Percentiles rank a stretch among this genome's conserved stretches.
phyloP scores from a whole-genome alignment of 2,329 filamentous ascomycete species.

The Microcera coccophila region DNA sequence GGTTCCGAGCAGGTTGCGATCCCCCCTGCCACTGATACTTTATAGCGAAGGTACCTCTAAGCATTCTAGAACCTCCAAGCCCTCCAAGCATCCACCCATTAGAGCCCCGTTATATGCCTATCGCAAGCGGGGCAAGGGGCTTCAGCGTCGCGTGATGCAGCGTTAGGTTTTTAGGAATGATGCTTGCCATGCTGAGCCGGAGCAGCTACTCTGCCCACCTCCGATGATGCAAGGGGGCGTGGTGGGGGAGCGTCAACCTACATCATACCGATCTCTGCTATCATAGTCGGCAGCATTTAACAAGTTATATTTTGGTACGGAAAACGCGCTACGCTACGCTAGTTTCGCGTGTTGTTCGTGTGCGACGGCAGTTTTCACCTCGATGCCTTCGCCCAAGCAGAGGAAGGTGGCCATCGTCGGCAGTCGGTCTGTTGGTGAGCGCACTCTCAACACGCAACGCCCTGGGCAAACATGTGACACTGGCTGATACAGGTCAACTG shows the following conservation, averaged over 20 bases:
- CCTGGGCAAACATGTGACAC: conserved; percentile 4
- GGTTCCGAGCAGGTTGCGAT: too few species aligned
- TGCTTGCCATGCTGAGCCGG: too few species aligned
- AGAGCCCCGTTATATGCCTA: background rate
- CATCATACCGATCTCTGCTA: background rate
- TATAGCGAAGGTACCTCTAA: too few species aligned
- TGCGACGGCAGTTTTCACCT: conserved; percentile 1
- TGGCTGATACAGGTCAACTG: background rate
- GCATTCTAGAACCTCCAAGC: too few species aligned
- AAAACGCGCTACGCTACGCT: background rate
- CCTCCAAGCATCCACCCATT: too few species aligned
- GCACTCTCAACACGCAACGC: background rate
- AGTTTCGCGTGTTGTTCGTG: conserved; percentile 1
- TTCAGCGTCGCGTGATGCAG: background rate
- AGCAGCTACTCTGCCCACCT: background rate
- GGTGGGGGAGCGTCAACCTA: conserved; percentile 5
- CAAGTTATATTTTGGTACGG: too few species aligned
- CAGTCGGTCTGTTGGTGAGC: conserved; percentile 74
- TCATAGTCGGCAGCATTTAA: background rate
- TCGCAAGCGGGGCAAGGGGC: background rate
- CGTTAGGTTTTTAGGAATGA: too few species aligned
- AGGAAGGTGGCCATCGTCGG: conserved; percentile 95
- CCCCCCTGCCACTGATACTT: too few species aligned
- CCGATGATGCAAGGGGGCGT: conserved; percentile 25
- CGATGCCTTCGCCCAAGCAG: conserved; percentile 63